A percentile compares a stretch with the other conserved stretches of the same genome.
Evolutionary conservation across 768 basidiomycete genomes (phyloP).

Genomic region (Pisolithus tinctorius): DNA sequence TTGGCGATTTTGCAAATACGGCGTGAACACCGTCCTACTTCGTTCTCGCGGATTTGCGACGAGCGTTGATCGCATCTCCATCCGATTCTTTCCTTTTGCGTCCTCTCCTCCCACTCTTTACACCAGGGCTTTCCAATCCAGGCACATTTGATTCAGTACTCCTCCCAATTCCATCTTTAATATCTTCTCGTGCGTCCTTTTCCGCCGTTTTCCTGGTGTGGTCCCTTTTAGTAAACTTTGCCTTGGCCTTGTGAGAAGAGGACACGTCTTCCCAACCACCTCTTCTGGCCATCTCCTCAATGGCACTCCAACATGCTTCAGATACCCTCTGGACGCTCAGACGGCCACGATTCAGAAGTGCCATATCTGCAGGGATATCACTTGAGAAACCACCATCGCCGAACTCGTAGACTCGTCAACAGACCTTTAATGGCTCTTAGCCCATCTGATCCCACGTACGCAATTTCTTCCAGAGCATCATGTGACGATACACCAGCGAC

Average conservation of each 20-base stretch:
- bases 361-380: conserved; percentile 50
- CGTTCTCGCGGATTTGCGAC: conserved; percentile 16
- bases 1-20: background rate
- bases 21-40: conserved; percentile 1
- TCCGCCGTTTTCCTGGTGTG: background rate
- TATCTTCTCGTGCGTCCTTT: background rate
- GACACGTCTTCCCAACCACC: conserved; percentile 73
- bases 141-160: background rate
- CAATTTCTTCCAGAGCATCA: conserved; percentile 45
- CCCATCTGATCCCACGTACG: conserved; percentile 61
- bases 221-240: background rate
- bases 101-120: conserved; percentile 1
- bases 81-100: conserved; percentile 19
- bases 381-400: conserved; percentile 1
- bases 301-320: conserved; percentile 55
- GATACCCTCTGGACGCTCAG: conserved; percentile 84
- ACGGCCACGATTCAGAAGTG: conserved; percentile 71
- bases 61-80: conserved; percentile 6
- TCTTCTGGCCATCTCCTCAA: conserved; percentile 52
- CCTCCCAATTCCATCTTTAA: conserved; percentile 5
- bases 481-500: conserved; percentile 40
- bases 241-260: conserved; percentile 27
- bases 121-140: background rate
- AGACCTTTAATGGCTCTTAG: conserved; percentile 58
- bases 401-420: background rate